Evolutionary conservation across 163 green algal species (phyloP), one percentile per base, ranked within the genome.

Genomic region (Scenedesmus sp.): DNA sequence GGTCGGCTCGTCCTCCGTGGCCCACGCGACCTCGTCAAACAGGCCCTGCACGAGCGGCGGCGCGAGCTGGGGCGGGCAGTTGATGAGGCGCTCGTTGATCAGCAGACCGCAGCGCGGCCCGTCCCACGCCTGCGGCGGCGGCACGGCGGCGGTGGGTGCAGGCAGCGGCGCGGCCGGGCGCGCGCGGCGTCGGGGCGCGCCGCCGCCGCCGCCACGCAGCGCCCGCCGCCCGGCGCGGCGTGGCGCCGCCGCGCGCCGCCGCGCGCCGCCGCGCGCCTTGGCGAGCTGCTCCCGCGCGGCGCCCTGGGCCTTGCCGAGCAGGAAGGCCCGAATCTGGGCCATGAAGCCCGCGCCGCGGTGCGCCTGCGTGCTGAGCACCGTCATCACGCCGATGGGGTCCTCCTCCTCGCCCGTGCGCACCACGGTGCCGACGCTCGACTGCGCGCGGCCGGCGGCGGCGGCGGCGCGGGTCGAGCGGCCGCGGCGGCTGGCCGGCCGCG

Each of bases 71-170:
- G 92, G 91, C 7, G 95, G 95, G 53, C 84, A 86, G 85, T 99
- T 99, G 69, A 97, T 83, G 28, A 99, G 75, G 0, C 95, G 87
- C 83, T 99, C 95, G 62, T 89, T 96, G 18, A 98, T 22, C 2
- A 98, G 22, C 29, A 99, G 80, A 2, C 70, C 88, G 0, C 84
- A 91, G 58, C 75, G 81, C 1, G 65, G 14, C 7, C 67, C 74
- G 22, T 80, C 65, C 67, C 87, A 88, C 0, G 86, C 87, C 88
- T 93, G 80, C 45, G 17, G 29, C 7, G 39, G 6, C 7, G 39
- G 7, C 7, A 6, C 10, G 7, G 39, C 39, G 39, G 39, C 39
- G 7, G 39, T 47, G n/a, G n/a, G n/a, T n/a, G n/a, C n/a, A n/a
- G n/a, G n/a, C n/a, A n/a, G n/a, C n/a, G n/a, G n/a, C n/a, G n/a